Evolutionary conservation across 2,329 filamentous ascomycete genomes (phyloP).

Genomic region (Stagonosporopsis rhizophila): DNA sequence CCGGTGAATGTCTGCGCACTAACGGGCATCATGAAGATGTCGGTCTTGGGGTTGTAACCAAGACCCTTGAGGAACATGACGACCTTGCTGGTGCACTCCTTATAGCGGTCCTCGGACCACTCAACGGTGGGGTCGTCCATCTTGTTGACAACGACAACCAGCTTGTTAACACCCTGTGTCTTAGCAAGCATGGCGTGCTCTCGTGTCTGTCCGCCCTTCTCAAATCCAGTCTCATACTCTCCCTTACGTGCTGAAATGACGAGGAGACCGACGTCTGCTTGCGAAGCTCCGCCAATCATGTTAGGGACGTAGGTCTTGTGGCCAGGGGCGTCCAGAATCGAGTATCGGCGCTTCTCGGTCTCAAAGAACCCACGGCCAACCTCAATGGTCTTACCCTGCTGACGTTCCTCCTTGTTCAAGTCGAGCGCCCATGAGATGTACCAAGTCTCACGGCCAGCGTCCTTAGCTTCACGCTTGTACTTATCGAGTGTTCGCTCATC

Average conservation of each 20-base stretch:
- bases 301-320: conserved; percentile 98
- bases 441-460: conserved; percentile 96
- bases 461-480: conserved; percentile 89
- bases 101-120: conserved; percentile 92
- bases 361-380: conserved; percentile 93
- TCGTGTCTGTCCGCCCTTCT: conserved; percentile 93
- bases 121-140: conserved; percentile 98
- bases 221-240: conserved; percentile 98
- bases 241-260: conserved; percentile 97
- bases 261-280: conserved; percentile 74
- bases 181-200: conserved; percentile 98
- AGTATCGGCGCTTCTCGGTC: conserved; percentile 94
- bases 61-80: conserved; percentile 86
- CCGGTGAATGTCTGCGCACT: conserved; percentile 85
- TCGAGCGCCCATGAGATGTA: conserved; percentile 98
- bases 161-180: conserved; percentile 97
- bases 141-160: conserved; percentile 90
- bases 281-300: conserved; percentile 92
- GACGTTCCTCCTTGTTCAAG: conserved; percentile 92
- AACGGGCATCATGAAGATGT: conserved; percentile 95
- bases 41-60: conserved; percentile 92
- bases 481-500: conserved; percentile 98
- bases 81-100: conserved; percentile 92
- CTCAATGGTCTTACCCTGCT: conserved; percentile 98
- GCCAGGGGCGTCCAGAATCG: conserved; percentile 93